A percentile compares a stretch with the other conserved stretches of the same genome.
phyloP scores from a whole-genome alignment of 2,329 filamentous ascomycete species.

The Gremmenia infestans region DNA sequence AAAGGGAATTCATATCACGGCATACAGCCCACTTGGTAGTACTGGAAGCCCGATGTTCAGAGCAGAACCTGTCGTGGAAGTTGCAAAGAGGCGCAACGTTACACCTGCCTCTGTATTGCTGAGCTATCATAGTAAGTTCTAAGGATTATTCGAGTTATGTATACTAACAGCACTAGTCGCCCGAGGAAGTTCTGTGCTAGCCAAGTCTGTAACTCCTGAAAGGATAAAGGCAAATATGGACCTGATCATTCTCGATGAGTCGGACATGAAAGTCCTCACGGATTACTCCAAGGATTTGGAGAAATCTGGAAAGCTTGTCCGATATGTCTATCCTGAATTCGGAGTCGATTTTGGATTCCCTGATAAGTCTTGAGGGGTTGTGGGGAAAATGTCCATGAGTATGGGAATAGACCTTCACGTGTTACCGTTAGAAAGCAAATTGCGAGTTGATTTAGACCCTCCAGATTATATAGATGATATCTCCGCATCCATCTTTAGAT shows the following conservation, averaged over 20 bases:
- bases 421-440: too few species aligned
- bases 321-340: conserved; percentile 66
- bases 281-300: conserved; percentile 48
- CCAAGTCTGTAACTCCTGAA: conserved; percentile 65
- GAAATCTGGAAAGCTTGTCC: conserved; percentile 47
- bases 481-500: too few species aligned
- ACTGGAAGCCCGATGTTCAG: conserved; percentile 44
- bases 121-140: conserved; percentile 63
- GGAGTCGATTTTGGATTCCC: conserved; percentile 66
- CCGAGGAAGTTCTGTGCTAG: conserved; percentile 64
- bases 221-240: conserved; percentile 68
- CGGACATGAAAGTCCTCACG: conserved; percentile 54
- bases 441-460: too few species aligned
- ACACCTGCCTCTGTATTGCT: conserved; percentile 60
- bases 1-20: conserved; percentile 47
- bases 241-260: conserved; percentile 57
- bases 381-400: neutral
- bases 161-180: conserved; percentile 45
- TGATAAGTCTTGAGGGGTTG: conserved; percentile 37
- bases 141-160: conserved; percentile 1
- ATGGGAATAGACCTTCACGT: too few species aligned
- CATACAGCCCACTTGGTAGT: conserved; percentile 42
- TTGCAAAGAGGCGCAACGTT: conserved; percentile 59
- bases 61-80: conserved; percentile 54
- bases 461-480: too few species aligned